Evolutionary conservation across 2,329 filamentous ascomycete genomes (phyloP), one percentile per base, ranked within the genome.

Genomic region (Lasiodiplodia sp.): DNA sequence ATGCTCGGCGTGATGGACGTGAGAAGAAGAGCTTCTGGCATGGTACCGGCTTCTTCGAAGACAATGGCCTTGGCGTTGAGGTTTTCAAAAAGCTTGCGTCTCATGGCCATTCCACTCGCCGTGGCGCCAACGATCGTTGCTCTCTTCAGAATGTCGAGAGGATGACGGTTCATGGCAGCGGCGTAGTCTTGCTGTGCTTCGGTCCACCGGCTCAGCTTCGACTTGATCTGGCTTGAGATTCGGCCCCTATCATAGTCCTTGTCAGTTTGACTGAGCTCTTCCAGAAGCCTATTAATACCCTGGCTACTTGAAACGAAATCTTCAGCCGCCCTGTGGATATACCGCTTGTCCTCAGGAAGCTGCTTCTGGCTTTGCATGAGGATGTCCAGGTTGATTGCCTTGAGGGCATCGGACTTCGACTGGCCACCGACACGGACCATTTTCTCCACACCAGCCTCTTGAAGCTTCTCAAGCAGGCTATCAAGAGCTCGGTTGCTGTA

Each of bases 1-100:
- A 90, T 75, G 0, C 84, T 83, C 0, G 88, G 88, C 0, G 89
- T 78, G 3, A 91, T 75, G 0, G 88, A 83, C 0, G 87, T 86
- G 0, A 91, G 74, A 2, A 87, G 79, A 69, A 92, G 88, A 0
- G 86, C 82, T 74, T 92, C 90, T 28, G 92, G 80, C 0, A 92
- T 87, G 70, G 92, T 89, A 0, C 86, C 90, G 1, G 90, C 90
- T 72, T 92, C 90, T 74, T 92, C 90, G 40, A 87, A 90, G 1
- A 92, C 75, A 16, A 92, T 75, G 0, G 91, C 83, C 70, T 89
- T 89, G 40, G 80, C 78, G 10, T 77, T 73, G 2, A 89, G 69
- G 12, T 81, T 80, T 11, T 83, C 80, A 0, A 91, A 78, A 1
- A 86, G 71, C 0, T 81, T 75, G 0, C 87, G 75, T 18, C 86